Evolutionary conservation across 2,329 filamentous ascomycete species (phyloP).

Genomic region (Zalaria obscura): DNA sequence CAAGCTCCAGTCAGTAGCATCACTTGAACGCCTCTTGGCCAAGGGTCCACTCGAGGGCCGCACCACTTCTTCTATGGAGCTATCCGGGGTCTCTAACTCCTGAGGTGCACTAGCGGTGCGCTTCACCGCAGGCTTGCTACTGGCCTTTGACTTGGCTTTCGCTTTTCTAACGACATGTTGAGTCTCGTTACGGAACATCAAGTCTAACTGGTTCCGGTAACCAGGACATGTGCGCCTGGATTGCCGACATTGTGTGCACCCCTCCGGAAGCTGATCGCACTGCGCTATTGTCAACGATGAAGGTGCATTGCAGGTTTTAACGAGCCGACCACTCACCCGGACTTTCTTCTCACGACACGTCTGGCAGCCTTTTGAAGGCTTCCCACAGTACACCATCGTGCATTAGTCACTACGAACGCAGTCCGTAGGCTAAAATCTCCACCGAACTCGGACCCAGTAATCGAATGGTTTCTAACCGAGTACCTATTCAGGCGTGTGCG

Average conservation of each 20-base stretch:
- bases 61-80: not conserved
- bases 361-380: not conserved
- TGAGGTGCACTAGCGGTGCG: not conserved
- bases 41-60: not conserved
- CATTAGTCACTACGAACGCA: not conserved
- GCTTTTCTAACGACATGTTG: not conserved
- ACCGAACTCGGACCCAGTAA: too few species aligned
- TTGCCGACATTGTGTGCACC: not conserved
- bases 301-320: not conserved
- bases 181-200: not conserved
- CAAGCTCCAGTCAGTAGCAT: not conserved
- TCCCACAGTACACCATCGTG: not conserved
- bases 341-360: not conserved
- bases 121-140: not conserved
- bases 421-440: too few species aligned
- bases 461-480: too few species aligned
- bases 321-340: not conserved
- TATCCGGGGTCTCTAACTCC: not conserved
- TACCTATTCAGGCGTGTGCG: too few species aligned
- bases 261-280: not conserved
- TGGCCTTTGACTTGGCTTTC: not conserved
- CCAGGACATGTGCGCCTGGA: not conserved
- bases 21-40: not conserved
- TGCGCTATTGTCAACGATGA: not conserved
- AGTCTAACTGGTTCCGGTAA: not conserved